Base-by-base conservation (phyloP, 2,329 filamentous ascomycete genomes). In the Penicillium sclerotiorum region DNA sequence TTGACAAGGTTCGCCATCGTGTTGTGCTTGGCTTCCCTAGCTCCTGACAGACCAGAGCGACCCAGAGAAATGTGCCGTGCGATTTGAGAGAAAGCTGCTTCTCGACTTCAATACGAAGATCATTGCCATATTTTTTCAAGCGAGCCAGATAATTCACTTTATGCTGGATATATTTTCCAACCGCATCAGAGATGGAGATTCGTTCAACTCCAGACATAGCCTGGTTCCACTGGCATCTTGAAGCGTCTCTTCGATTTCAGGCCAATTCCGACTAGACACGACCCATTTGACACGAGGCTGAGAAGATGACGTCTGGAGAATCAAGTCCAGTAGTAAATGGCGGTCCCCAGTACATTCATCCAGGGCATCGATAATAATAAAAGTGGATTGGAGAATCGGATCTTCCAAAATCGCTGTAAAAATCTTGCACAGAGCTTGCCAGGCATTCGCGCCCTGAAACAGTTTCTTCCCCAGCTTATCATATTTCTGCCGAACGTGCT, bases 11-110 rank as follows among this genome's bases (percentile, higher is more conserved):
- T 3, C 15, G 30, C 12, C 13, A n/a, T 33, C 15, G 12, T 18
- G 22, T 32, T 45, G 15, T 22, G 8, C 11, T n/a, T 2, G 15
- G 12, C 17, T 33, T 33, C 6, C 23, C 8, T 11, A 47, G 45
- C 25, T 47, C 36, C 12, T 40, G n/a, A 8, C 25, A 38, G 11
- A 40, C 45, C 5, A 47, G 23, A 23, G 45, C 27, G 13, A 47
- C 45, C 45, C 45, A 41, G 12, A 47, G 45, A 27, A 80, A 63
- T 77, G 46, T 49, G n/a, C 30, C 30, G 15, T 45, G 5, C 9
- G 46, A 36, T 27, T 41, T 49, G 7, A 43, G 2, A 2, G 21
- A 33, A 2, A 38, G 17, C 8, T 38, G 8, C 6, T 38, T 8
- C 9, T 13, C 4, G 17, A 38, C 17, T 35, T 7, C 13, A 4